Conservation (phyloP, 768 basidiomycete genomes). For the Nidula microcarpa region DNA sequence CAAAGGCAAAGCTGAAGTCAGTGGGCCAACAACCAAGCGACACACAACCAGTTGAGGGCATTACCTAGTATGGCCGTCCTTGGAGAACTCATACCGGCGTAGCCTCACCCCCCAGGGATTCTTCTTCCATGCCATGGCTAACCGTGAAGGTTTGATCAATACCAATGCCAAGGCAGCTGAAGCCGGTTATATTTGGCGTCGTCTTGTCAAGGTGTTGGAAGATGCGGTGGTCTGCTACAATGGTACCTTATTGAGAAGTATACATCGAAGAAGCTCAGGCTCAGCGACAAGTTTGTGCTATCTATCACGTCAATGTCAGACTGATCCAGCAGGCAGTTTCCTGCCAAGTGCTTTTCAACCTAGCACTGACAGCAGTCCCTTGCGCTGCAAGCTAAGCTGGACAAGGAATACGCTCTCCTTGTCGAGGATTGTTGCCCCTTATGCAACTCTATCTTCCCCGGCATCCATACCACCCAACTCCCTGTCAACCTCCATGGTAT, state of each 20-base stretch:
- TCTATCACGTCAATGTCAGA: constrained; percentile 95
- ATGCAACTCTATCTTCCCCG: constrained; percentile 81
- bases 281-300: constrained; percentile 84
- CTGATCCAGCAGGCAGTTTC: constrained; percentile 78
- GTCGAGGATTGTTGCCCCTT: constrained; percentile 72
- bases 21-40: constrained; percentile 70
- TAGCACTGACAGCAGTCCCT: constrained; percentile 83
- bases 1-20: constrained; percentile 81
- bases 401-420: constrained; percentile 63
- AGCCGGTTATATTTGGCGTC: constrained; percentile 98
- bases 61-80: constrained; percentile 98
- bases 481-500: constrained; percentile 96
- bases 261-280: constrained; percentile 82
- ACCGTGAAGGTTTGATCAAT: constrained; percentile 98
- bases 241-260: constrained; percentile 98
- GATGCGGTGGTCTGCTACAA: constrained; percentile 98
- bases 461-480: constrained; percentile 65
- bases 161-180: constrained; percentile 99
- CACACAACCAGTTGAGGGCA: constrained; percentile 82
- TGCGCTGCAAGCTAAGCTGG: constrained; percentile 80
- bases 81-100: constrained; percentile 97
- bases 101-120: constrained; percentile 97
- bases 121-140: constrained; percentile 99
- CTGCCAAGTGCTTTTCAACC: constrained; percentile 76
- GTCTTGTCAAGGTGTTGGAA: constrained; percentile 96